Base-by-base conservation (phyloP, 352 stramenopile genomes). In the Globisporangium parvum region DNA sequence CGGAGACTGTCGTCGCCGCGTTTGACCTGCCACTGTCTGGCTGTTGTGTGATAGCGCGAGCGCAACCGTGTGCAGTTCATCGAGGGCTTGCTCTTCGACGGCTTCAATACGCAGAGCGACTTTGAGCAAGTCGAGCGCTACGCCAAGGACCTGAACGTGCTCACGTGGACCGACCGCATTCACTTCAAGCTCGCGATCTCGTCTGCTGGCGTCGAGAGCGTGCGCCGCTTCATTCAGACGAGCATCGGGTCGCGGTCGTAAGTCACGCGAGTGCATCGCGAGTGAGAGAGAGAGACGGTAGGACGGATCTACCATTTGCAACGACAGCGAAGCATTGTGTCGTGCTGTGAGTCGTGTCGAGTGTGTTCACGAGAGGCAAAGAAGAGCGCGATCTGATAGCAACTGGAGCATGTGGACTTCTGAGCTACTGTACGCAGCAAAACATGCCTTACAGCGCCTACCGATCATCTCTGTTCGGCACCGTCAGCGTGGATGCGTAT, bases 21-120 rank as follows among this genome's bases (percentile, higher is more conserved):
- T 48, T 33, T 21, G 18, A 31, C 24, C 9, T 33, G 11, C 6
- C 15, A 17, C 12, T 33, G 14, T 48, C 45, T 49, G n/a, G 35
- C 15, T 31, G 24, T 45, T 9, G 23, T 37, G 37, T 20, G 39
- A 18, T 23, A 72, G 57, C 80, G 80, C 21, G 89, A 97, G 67
- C 84, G 88, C 59, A 93, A 95, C 65, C 87, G 87, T 53, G 77
- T 97, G 33, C 66, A 82, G 67, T 93, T 93, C 50, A 47, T 89
- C 17, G 75, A 84, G 46, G 85, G 86, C 26, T 75, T 92, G 46
- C 78, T 96, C 37, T 88, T 96, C 49, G 87, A 96, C 53, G 79
- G 89, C 15, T 94, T 94, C 59, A 84, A 85, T 55, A 79, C 76
- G 8, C 91, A 87, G 61, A 75, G 87, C 47, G 84, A 93, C 50